Conservation (phyloP, 352 stramenopile genomes). For the Phytophthora kernoviae region DNA sequence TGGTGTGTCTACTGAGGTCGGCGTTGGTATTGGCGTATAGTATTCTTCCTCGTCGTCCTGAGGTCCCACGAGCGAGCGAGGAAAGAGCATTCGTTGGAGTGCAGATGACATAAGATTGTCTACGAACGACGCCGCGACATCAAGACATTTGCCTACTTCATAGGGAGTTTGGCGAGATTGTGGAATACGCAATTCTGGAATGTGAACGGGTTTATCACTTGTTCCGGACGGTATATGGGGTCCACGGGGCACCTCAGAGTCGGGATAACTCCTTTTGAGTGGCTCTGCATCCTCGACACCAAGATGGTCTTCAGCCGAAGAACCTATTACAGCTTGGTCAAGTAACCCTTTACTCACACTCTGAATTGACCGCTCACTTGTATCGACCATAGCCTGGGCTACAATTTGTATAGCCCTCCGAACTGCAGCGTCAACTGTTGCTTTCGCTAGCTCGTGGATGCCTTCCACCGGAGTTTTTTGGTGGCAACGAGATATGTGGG, state of each 20-base stretch:
- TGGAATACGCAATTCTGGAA: slow-evolving; percentile 13
- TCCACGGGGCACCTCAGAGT: slow-evolving; percentile 2
- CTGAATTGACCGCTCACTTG: slow-evolving; percentile 11
- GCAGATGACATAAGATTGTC: slow-evolving; percentile 16
- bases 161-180: background rate
- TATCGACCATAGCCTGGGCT: slow-evolving; percentile 4
- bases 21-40: slow-evolving; percentile 19
- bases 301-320: background rate
- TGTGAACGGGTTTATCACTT: background rate
- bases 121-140: slow-evolving; percentile 15
- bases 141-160: background rate
- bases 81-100: slow-evolving; percentile 4
- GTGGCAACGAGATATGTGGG: background rate
- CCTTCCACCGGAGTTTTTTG: background rate
- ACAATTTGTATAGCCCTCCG: slow-evolving; percentile 14
- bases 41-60: slow-evolving; percentile 17
- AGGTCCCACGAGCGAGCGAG: background rate
- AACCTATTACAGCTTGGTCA: slow-evolving; percentile 4
- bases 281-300: background rate
- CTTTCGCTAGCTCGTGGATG: slow-evolving; percentile 15
- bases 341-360: slow-evolving; percentile 11
- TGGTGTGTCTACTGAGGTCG: background rate
- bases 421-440: slow-evolving; percentile 10
- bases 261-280: slow-evolving; percentile 4
- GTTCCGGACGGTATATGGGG: background rate